Conservation (phyloP, 768 basidiomycete species). For the Tylopilus sp. region DNA sequence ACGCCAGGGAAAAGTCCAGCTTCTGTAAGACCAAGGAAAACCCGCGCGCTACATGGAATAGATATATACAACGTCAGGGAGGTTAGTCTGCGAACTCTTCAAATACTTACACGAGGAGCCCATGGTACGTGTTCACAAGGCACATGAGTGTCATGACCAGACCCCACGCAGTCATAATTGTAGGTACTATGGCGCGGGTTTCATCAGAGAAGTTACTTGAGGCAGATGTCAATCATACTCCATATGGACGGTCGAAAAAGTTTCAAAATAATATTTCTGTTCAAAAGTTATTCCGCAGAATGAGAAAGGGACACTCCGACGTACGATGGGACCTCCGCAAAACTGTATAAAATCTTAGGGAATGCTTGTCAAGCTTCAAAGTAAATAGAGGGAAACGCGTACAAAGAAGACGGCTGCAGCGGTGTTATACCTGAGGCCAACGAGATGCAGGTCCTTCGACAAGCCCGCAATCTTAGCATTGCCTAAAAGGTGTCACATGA, state of each 20-base stretch:
- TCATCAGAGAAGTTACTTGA: conserved; percentile 4
- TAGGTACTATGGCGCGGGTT: conserved; percentile 32
- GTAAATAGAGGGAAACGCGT: not conserved
- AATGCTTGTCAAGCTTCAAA: not conserved
- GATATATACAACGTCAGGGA: not conserved
- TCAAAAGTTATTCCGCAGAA: conserved; percentile 1
- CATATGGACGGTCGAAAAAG: conserved; percentile 35
- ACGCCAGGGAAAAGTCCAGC: conserved; percentile 43
- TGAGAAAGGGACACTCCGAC: conserved; percentile 4
- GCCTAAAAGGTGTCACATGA: conserved; percentile 22
- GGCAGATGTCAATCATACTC: conserved; percentile 22
- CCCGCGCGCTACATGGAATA: conserved; percentile 28
- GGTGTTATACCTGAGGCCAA: conserved; percentile 35
- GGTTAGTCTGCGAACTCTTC: not conserved
- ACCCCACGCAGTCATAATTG: conserved; percentile 40
- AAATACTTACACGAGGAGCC: conserved; percentile 28
- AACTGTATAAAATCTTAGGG: conserved; percentile 34
- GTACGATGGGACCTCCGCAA: conserved; percentile 39
- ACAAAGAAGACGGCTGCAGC: conserved; percentile 40
- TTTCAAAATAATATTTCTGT: conserved; percentile 38
- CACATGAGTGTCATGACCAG: conserved; percentile 39
- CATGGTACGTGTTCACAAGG: conserved; percentile 33
- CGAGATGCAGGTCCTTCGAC: conserved; percentile 35
- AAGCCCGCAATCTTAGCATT: conserved; percentile 46
- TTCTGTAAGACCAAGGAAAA: conserved; percentile 47